Conservation (phyloP, 148 eudicot species). For the Fagopyrum tataricum region DNA sequence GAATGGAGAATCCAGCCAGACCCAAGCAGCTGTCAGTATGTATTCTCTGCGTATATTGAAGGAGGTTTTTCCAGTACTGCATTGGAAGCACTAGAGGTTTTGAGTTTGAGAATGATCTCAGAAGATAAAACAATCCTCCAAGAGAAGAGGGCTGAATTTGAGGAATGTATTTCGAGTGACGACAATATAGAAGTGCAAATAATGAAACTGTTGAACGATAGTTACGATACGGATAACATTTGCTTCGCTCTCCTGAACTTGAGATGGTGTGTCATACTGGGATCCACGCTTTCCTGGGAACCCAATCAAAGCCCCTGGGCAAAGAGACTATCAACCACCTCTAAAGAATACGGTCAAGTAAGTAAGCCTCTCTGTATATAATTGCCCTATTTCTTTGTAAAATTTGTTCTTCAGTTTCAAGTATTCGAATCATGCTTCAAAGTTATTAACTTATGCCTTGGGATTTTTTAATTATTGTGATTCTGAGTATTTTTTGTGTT, state of each 20-base stretch:
- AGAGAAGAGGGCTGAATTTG: conserved; percentile 31
- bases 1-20: conserved; percentile 55
- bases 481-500: background rate
- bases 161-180: conserved; percentile 45
- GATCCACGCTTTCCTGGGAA: conserved; percentile 56
- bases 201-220: conserved; percentile 27
- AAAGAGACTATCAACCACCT: conserved; percentile 37
- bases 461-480: background rate
- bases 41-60: conserved; percentile 54
- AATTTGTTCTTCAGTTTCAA: background rate
- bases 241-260: conserved; percentile 53
- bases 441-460: no score
- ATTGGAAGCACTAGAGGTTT: conserved; percentile 75
- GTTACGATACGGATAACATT: conserved; percentile 21
- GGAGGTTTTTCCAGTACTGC: conserved; percentile 46
- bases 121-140: conserved; percentile 32
- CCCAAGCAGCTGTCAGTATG: conserved; percentile 53
- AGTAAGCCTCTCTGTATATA: background rate
- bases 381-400: background rate
- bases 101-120: conserved; percentile 80
- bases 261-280: conserved; percentile 63
- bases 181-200: conserved; percentile 47
- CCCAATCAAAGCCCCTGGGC: conserved; percentile 68
- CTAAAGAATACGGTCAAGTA: conserved; percentile 2
- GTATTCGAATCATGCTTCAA: background rate